A percentile compares a stretch with the other conserved stretches of the same genome.
phyloP scores from a whole-genome alignment of 208 protist genomes.

The Leptomonas pyrrhocoris region DNA sequence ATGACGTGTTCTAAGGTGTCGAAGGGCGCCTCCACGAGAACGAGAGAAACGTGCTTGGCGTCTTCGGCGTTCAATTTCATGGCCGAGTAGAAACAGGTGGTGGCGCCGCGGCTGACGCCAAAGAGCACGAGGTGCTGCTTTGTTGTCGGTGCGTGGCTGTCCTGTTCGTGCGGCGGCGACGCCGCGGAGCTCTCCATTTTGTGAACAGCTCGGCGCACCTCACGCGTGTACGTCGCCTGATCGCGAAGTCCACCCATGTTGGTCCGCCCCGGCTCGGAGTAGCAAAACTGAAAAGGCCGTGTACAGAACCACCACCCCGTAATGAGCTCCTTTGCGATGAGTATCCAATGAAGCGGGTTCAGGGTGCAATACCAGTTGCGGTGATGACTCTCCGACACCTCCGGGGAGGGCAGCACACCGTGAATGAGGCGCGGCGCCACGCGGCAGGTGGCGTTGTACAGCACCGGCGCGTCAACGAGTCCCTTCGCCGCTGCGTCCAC shows the following conservation, averaged over 20 bases:
- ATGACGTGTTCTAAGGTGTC: slow-evolving; percentile 83
- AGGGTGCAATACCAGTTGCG: slow-evolving; percentile 39
- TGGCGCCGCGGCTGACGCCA: slow-evolving; percentile 83
- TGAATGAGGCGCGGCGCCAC: slow-evolving; percentile 73
- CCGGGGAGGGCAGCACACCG: slow-evolving; percentile 77
- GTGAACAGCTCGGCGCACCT: slow-evolving; percentile 66
- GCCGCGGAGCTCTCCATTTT: slow-evolving; percentile 29
- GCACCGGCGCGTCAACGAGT: slow-evolving; percentile 35
- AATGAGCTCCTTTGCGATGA: slow-evolving; percentile 62
- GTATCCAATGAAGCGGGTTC: slow-evolving; percentile 71
- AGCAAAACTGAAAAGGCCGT: slow-evolving; percentile 48
- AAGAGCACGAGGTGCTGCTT: slow-evolving; percentile 76
- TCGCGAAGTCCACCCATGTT: slow-evolving; percentile 70
- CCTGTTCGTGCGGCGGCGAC: not conserved
- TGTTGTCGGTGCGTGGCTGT: not conserved
- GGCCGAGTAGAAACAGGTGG: slow-evolving; percentile 78
- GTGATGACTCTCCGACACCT: slow-evolving; percentile 79
- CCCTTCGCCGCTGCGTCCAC: slow-evolving; percentile 19
- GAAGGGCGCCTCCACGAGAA: slow-evolving; percentile 85
- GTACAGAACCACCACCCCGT: slow-evolving; percentile 58
- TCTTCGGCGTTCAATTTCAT: slow-evolving; percentile 73
- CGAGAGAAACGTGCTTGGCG: slow-evolving; percentile 78
- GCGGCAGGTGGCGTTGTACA: slow-evolving; percentile 62
- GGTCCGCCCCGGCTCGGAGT: slow-evolving; percentile 62
- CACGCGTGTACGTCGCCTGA: slow-evolving; percentile 68